Evolutionary conservation across 768 basidiomycete species (phyloP).

Genomic region (Suillus paluster): DNA sequence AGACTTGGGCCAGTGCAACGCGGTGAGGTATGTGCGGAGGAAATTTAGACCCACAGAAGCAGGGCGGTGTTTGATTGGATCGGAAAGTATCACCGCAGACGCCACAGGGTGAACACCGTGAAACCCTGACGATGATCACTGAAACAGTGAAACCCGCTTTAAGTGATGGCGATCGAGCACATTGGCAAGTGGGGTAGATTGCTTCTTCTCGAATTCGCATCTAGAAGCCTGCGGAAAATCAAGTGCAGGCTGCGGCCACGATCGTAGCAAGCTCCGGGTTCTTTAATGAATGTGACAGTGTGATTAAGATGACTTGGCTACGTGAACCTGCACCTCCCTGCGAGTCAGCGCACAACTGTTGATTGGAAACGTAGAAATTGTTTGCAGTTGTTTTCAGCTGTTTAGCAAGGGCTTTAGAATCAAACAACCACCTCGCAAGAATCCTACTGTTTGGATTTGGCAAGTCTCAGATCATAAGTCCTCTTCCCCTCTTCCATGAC

Average conservation of each 20-base stretch:
- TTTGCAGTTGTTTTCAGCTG: slow-evolving; percentile 7
- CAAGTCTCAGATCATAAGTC: not conserved
- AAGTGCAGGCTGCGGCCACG: too few relatives aligned
- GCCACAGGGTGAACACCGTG: not conserved
- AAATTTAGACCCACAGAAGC: not conserved
- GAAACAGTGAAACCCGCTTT: not conserved
- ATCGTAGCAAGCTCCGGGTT: too few relatives aligned
- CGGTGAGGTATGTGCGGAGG: not conserved
- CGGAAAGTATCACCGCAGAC: not conserved
- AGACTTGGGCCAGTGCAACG: too few relatives aligned
- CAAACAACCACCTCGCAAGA: slow-evolving; percentile 29
- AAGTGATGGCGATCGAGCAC: not conserved
- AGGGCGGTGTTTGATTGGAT: not conserved
- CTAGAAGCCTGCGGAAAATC: not conserved
- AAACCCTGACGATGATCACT: not conserved
- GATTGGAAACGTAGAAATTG: not conserved
- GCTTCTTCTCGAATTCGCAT: not conserved
- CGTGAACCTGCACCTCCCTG: too few relatives aligned
- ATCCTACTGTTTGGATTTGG: slow-evolving; percentile 10
- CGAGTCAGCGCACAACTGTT: too few relatives aligned
- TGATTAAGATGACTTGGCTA: too few relatives aligned
- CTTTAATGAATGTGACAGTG: too few relatives aligned
- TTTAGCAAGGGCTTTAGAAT: slow-evolving; percentile 34
- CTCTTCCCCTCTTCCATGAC: not conserved
- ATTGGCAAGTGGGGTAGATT: not conserved